These are phyloP conservation scores for Diplodia corticola DNA, from an alignment of 2,329 filamentous ascomycete species.

Conservation along the genomic window DNA sequence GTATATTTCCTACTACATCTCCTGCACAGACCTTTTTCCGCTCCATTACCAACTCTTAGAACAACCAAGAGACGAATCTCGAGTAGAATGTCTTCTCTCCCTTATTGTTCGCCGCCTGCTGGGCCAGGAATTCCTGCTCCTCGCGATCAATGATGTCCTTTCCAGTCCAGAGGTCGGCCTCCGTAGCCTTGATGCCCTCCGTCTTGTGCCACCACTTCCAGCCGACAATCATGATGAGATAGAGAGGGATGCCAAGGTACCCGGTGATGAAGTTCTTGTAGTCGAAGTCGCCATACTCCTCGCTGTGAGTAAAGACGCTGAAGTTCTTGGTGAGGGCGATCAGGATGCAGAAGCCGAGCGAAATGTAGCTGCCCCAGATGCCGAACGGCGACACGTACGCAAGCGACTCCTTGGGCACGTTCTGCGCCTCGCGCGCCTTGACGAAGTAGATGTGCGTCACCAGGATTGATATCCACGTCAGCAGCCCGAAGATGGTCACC, in stretches of 20 bases:
- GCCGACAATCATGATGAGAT: constrained; percentile 67
- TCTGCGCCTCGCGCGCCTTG: constrained; percentile 47
- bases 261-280: constrained; percentile 77
- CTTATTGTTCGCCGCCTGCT: constrained; percentile 47
- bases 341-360: constrained; percentile 68
- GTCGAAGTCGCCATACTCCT: constrained; percentile 66
- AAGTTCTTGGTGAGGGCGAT: constrained; percentile 84
- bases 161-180: constrained; percentile 69
- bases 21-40: background rate
- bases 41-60: constrained; percentile 45
- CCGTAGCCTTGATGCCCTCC: constrained; percentile 56
- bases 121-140: constrained; percentile 67
- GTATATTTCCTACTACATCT: background rate
- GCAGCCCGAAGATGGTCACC: constrained; percentile 43
- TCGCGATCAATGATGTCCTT: constrained; percentile 73
- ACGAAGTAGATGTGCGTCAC: constrained; percentile 53
- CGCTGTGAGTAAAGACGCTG: constrained; percentile 61
- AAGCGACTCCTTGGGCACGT: constrained; percentile 45
- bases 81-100: constrained; percentile 53
- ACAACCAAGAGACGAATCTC: constrained; percentile 61
- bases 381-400: constrained; percentile 70
- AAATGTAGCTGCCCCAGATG: constrained; percentile 66
- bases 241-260: constrained; percentile 75
- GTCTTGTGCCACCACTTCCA: constrained; percentile 62
- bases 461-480: constrained; percentile 53